Conservation (phyloP, 2,329 filamentous ascomycete species). For the Ophiostoma tasmaniense region DNA sequence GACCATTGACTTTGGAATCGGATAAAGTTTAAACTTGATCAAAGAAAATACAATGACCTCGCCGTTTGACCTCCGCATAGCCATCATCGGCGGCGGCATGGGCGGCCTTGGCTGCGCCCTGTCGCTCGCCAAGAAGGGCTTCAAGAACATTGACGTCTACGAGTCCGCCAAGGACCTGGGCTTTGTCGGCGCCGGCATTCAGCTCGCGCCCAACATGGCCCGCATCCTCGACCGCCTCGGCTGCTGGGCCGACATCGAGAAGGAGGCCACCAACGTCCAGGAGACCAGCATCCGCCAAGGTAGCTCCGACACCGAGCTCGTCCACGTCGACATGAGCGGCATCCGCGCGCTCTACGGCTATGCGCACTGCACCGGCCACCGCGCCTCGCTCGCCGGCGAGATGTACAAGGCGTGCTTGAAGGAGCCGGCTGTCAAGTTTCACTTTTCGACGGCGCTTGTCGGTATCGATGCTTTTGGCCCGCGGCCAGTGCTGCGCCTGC, state of each 20-base stretch:
- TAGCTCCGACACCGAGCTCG: constrained; percentile 58
- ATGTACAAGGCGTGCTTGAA: constrained; percentile 63
- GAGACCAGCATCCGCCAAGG: constrained; percentile 69
- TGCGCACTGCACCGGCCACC: constrained; percentile 73
- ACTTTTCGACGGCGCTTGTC: constrained; percentile 52
- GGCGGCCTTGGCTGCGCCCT: constrained; percentile 65
- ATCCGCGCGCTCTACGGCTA: constrained; percentile 62
- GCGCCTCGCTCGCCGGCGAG: constrained; percentile 59
- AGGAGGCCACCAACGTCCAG: constrained; percentile 60
- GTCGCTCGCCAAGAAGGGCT: constrained; percentile 66
- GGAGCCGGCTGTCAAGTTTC: constrained; percentile 56
- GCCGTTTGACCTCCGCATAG: constrained; percentile 25
- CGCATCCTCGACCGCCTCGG: constrained; percentile 65
- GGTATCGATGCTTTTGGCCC: constrained; percentile 51
- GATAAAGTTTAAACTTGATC: too few species aligned
- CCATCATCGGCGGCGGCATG: constrained; percentile 50
- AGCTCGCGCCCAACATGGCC: constrained; percentile 75
- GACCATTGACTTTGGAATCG: too few species aligned
- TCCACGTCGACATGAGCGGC: constrained; percentile 60
- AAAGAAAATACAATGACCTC: too few species aligned
- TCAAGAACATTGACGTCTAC: constrained; percentile 64
- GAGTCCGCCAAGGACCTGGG: constrained; percentile 65
- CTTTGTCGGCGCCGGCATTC: constrained; percentile 78
- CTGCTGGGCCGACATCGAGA: constrained; percentile 62
- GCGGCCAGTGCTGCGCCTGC: constrained; percentile 45